Base-by-base conservation (phyloP, 2,329 filamentous ascomycete genomes). In the Aspergillus quadrilineatus region DNA sequence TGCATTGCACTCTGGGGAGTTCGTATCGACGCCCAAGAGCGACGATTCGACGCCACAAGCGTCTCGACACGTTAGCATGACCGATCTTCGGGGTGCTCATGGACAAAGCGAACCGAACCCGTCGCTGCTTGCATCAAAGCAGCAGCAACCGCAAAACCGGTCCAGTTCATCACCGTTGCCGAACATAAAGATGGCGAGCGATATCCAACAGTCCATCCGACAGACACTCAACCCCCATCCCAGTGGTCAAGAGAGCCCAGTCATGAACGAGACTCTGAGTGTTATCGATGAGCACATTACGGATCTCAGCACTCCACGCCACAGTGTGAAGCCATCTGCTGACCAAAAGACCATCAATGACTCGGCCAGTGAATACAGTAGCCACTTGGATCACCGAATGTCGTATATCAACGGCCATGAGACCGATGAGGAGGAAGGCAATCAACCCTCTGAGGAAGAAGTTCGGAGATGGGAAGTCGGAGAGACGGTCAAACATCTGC, bases 281-380 rank as follows among this genome's bases (percentile, higher is more conserved):
- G 93, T 97, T 57, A 97, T 97, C 67, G 89, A 97, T 72, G 93
- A 97, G 75, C 93, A 97, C 70, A 96, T 97, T 65, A 96, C 91
- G 42, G 89, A 96, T 71, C 84, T 97, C 77, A 83, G 80, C 69
- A 85, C 81, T 5, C 83, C 83, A 53, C 80, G 83, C 26, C 82
- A 84, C 59, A 81, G 79, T 67, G 60, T 81, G 41, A 55, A 53
- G 28, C 50, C 60, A 55, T 65, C 72, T 17, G 82, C 84, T 47
- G 76, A 78, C 30, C 65, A 62, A 72, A 87, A 61, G 77, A 83
- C 62, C 67, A 80, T 80, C 43, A 90, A 86, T 60, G 90, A 95
- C 72, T 95, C 92, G 1, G 89, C 88, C 49, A 96, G 91, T 75
- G 90, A 96, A 71, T 96, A 96, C 73, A 96, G 92, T 74, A 89